These are phyloP conservation scores for Hyphopichia fennica DNA, from an alignment of 1,139 yeast species.

Conservation along the genomic window DNA sequence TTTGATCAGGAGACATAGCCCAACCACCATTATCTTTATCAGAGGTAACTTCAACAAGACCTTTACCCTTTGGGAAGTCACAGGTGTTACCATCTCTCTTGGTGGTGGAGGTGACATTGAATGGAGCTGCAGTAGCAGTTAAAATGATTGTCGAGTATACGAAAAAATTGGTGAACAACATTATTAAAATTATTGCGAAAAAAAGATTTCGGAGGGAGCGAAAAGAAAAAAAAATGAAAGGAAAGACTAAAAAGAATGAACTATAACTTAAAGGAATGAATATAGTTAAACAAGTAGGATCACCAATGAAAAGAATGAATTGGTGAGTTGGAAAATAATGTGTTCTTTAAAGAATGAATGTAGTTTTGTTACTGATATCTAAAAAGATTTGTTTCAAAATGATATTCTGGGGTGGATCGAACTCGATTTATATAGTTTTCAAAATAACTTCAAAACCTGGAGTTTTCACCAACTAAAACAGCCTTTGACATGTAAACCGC, in stretches of 20 bases:
- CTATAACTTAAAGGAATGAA: not conserved
- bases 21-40: slow-evolving; percentile 70
- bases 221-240: slow-evolving; percentile 4
- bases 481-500: no score
- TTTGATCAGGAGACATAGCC: slow-evolving; percentile 82
- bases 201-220: slow-evolving; percentile 1
- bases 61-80: slow-evolving; percentile 62
- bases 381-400: not conserved
- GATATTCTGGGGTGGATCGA: not conserved
- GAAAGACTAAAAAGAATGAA: not conserved
- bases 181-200: slow-evolving; percentile 8
- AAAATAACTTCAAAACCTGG: not conserved
- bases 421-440: not conserved
- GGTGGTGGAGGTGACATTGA: slow-evolving; percentile 10
- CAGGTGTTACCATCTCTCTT: slow-evolving; percentile 46
- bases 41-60: slow-evolving; percentile 67
- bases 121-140: slow-evolving; percentile 26
- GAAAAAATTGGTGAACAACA: slow-evolving; percentile 20
- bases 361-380: not conserved
- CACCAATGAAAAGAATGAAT: not conserved
- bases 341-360: not conserved
- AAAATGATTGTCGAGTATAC: slow-evolving; percentile 17
- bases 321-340: not conserved
- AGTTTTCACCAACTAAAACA: not conserved
- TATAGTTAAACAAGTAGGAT: not conserved